These are phyloP conservation scores for Camellia oleifera DNA, from an alignment of 179 eudicot species.

Conservation along the genomic window DNA sequence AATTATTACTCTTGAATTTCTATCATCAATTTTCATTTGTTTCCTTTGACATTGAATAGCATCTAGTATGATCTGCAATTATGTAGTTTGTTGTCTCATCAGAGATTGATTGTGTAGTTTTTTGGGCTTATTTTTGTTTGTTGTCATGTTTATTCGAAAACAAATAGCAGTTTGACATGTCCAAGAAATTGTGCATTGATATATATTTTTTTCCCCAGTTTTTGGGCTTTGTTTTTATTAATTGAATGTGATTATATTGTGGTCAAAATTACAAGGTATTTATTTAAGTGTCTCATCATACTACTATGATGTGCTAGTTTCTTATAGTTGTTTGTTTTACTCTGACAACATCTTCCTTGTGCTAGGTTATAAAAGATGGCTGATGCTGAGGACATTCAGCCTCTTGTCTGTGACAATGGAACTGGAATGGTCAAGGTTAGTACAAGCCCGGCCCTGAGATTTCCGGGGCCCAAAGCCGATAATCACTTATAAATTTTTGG, in stretches of 20 bases:
- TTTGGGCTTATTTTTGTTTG: neutral
- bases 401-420: conserved; percentile 31
- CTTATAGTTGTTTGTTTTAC: conserved; percentile 1
- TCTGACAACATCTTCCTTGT: conserved; percentile 2
- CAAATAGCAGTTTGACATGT: neutral
- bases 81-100: neutral
- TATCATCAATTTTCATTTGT: too few species aligned
- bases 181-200: neutral
- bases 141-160: neutral
- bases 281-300: neutral
- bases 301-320: neutral
- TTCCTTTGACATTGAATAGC: neutral
- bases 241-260: neutral
- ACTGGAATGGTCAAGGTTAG: conserved; percentile 31
- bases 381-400: conserved; percentile 30
- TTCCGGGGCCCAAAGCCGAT: too few species aligned
- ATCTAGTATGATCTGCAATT: neutral
- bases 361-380: conserved; percentile 26
- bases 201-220: neutral
- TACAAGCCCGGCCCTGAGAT: too few species aligned
- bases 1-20: too few species aligned
- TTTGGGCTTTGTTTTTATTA: neutral
- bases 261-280: neutral
- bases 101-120: neutral
- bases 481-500: too few species aligned